These are phyloP conservation scores for Suhomyces panamericanus DNA, from an alignment of 1,139 yeast genomes.

Conservation along the genomic window DNA sequence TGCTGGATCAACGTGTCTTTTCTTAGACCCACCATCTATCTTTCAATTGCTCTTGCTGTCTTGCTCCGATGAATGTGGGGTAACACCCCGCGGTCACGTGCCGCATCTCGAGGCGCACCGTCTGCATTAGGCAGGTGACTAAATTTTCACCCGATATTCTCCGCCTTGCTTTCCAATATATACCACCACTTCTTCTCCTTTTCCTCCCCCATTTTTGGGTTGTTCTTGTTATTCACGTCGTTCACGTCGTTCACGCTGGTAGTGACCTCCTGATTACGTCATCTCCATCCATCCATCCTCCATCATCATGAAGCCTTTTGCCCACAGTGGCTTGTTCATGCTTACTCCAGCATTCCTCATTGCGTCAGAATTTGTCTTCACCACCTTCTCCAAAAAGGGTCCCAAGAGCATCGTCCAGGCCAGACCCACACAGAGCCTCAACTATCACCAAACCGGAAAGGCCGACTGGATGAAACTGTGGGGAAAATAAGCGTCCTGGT, in stretches of 20 bases:
- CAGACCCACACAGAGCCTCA: slow-evolving; percentile 1
- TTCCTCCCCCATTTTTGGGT: not conserved
- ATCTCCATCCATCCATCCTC: no score
- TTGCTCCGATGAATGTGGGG: not conserved
- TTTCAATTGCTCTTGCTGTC: no score
- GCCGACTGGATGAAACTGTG: slow-evolving; percentile 3
- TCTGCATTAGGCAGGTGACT: slow-evolving; percentile 1
- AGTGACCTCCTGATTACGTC: slow-evolving; percentile 1
- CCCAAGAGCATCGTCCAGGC: slow-evolving; percentile 16
- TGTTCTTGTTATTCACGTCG: not conserved
- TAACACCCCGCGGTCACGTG: not conserved
- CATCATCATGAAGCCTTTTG: slow-evolving; percentile 16
- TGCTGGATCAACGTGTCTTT: no score
- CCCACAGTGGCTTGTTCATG: slow-evolving; percentile 20
- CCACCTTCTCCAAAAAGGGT: slow-evolving; percentile 18
- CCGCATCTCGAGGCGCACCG: not conserved
- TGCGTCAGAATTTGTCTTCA: slow-evolving; percentile 21
- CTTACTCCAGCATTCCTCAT: slow-evolving; percentile 22
- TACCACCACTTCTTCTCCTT: not conserved
- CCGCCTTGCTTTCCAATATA: not conserved
- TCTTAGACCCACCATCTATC: no score
- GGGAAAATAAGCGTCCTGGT: not conserved
- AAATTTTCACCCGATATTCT: slow-evolving; percentile 6
- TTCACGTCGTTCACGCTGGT: slow-evolving; percentile 5
- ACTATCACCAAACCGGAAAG: slow-evolving; percentile 4